Conservation (phyloP, 2,329 filamentous ascomycete genomes). For the Fusarium vanettenii region DNA sequence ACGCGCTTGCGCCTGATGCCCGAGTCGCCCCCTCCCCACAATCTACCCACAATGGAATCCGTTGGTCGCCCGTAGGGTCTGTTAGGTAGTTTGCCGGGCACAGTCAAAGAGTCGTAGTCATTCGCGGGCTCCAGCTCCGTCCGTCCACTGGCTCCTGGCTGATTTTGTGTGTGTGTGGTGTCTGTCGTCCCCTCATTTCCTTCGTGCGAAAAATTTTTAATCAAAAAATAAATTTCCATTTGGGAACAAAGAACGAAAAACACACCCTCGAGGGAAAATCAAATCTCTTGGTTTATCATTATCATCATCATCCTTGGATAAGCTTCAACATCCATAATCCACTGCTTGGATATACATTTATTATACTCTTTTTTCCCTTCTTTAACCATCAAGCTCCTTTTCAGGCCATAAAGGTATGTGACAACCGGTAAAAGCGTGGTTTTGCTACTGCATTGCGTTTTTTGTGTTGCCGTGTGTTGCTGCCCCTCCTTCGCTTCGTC, state of each 20-base stretch:
- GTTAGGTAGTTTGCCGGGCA: neutral
- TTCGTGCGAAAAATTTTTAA: constrained; percentile 41
- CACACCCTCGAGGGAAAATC: constrained; percentile 6
- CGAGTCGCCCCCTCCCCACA: constrained; percentile 33
- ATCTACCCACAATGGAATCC: constrained; percentile 29
- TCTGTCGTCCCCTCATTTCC: constrained; percentile 41
- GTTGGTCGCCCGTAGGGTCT: constrained; percentile 11
- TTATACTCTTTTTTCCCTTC: neutral
- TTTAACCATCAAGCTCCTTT: constrained; percentile 36
- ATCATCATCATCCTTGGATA: constrained; percentile 25
- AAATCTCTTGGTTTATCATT: constrained; percentile 6
- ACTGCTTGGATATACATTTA: constrained; percentile 29
- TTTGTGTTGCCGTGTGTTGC: constrained; percentile 24
- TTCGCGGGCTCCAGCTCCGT: constrained; percentile 30
- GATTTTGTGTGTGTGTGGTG: constrained; percentile 19
- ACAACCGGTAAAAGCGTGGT: constrained; percentile 10
- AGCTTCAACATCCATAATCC: constrained; percentile 9
- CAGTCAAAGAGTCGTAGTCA: constrained; percentile 20
- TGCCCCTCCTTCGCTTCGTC: constrained; percentile 33
- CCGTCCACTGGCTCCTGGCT: neutral
- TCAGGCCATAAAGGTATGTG: constrained; percentile 35
- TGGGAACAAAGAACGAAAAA: constrained; percentile 31
- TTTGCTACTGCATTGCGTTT: constrained; percentile 33
- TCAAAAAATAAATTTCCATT: constrained; percentile 28
- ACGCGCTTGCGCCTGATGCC: neutral